phyloP scores from a whole-genome alignment of 768 basidiomycete species.

The Xerocomellus dryophilus region DNA sequence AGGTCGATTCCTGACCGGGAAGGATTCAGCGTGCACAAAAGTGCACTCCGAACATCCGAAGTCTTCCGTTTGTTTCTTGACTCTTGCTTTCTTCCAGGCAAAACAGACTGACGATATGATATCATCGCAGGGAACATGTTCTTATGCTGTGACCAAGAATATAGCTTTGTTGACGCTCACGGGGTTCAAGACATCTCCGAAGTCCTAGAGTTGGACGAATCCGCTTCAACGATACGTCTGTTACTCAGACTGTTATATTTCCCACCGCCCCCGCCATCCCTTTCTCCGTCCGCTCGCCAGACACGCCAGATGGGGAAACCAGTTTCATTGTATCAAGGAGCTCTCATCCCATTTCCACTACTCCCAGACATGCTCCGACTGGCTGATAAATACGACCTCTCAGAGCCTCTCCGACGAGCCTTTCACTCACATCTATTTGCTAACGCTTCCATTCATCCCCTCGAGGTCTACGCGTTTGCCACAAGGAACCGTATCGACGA shows the following conservation, averaged over 20 bases:
- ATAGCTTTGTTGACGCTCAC: constrained; percentile 6
- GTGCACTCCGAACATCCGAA: constrained; percentile 51
- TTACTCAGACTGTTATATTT: constrained; percentile 57
- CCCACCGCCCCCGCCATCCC: constrained; percentile 47
- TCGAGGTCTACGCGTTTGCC: constrained; percentile 64
- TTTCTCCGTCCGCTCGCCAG: constrained; percentile 25
- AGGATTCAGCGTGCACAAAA: constrained; percentile 48
- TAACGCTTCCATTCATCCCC: constrained; percentile 47
- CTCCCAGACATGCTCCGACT: constrained; percentile 54
- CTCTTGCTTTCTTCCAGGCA: not conserved
- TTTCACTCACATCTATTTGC: constrained; percentile 53
- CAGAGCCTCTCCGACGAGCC: constrained; percentile 40
- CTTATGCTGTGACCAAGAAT: constrained; percentile 46
- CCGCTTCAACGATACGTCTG: constrained; percentile 43
- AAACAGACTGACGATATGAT: constrained; percentile 7
- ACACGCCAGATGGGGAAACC: constrained; percentile 32
- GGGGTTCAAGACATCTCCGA: constrained; percentile 26
- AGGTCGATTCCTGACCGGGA: constrained; percentile 51
- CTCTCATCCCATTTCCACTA: constrained; percentile 63
- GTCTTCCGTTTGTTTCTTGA: constrained; percentile 54
- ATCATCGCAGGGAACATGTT: constrained; percentile 62
- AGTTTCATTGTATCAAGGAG: constrained; percentile 33
- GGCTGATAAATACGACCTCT: constrained; percentile 65
- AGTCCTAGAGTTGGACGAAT: constrained; percentile 55
- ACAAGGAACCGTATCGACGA: constrained; percentile 39